These are phyloP conservation scores for Neopestalotiopsis sp. DNA, from an alignment of 2,329 filamentous ascomycete genomes.

Conservation along the genomic window DNA sequence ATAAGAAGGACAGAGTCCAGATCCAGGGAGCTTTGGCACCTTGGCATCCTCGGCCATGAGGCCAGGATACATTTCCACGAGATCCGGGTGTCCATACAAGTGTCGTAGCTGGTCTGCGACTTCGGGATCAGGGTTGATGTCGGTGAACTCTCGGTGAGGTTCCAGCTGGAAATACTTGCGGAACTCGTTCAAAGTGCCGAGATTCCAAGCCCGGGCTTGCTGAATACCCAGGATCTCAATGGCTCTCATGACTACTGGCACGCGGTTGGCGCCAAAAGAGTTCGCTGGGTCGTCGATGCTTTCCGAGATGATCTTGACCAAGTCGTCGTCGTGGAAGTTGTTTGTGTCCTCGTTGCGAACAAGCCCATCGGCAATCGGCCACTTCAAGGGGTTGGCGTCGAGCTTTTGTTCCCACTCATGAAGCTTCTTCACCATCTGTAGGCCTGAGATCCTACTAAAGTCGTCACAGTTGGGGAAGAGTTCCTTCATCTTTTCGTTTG, in stretches of 20 bases:
- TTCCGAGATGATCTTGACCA: slow-evolving; percentile 42
- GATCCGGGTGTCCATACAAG: slow-evolving; percentile 56
- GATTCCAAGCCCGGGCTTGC: slow-evolving; percentile 52
- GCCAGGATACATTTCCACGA: slow-evolving; percentile 63
- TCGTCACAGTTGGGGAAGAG: slow-evolving; percentile 40
- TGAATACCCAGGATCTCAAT: slow-evolving; percentile 53
- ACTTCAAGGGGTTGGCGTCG: background rate
- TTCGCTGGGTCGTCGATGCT: slow-evolving; percentile 67
- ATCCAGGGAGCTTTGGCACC: slow-evolving; percentile 50
- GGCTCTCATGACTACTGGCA: slow-evolving; percentile 53
- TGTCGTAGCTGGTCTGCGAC: slow-evolving; percentile 48
- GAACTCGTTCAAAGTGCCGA: slow-evolving; percentile 59
- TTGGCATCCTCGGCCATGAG: slow-evolving; percentile 62
- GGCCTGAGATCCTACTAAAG: slow-evolving; percentile 48
- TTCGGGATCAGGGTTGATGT: slow-evolving; percentile 55
- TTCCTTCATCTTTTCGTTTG: slow-evolving; percentile 39
- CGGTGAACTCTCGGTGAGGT: slow-evolving; percentile 53
- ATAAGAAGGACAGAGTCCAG: slow-evolving; percentile 52
- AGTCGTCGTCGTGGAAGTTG: slow-evolving; percentile 53
- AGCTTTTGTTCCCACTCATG: slow-evolving; percentile 45
- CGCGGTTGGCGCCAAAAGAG: slow-evolving; percentile 62
- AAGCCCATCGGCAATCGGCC: slow-evolving; percentile 6
- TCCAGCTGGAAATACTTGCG: slow-evolving; percentile 56
- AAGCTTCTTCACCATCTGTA: slow-evolving; percentile 53
- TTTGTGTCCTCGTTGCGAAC: background rate